phyloP scores from a whole-genome alignment of 306 rosid genomes.

The Gillenia trifoliata region DNA sequence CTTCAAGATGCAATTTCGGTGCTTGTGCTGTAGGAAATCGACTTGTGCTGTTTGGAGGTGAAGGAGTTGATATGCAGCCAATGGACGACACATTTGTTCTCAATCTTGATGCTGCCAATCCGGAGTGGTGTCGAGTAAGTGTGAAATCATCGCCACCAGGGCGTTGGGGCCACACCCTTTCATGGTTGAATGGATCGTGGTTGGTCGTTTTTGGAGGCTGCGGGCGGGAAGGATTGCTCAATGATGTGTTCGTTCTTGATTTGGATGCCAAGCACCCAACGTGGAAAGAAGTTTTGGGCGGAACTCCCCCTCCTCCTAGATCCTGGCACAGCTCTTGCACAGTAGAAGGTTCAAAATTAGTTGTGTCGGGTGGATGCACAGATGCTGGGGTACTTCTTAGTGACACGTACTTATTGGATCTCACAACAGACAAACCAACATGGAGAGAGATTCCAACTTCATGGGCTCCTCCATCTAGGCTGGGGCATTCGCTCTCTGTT shows the following conservation, averaged over 20 bases:
- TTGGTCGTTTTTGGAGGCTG: slow-evolving; percentile 92
- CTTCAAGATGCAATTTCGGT: slow-evolving; percentile 96
- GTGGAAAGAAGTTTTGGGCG: slow-evolving; percentile 85
- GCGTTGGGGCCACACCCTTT: slow-evolving; percentile 96
- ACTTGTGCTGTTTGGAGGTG: slow-evolving; percentile 94
- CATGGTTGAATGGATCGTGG: slow-evolving; percentile 87
- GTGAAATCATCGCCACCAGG: slow-evolving; percentile 98
- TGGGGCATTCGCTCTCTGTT: slow-evolving; percentile 93
- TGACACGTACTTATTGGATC: slow-evolving; percentile 80
- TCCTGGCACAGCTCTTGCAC: slow-evolving; percentile 99
- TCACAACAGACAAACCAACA: slow-evolving; percentile 58
- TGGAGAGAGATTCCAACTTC: slow-evolving; percentile 91
- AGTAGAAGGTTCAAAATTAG: slow-evolving; percentile 87
- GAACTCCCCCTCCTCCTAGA: slow-evolving; percentile 88
- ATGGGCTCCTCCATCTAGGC: slow-evolving; percentile 85
- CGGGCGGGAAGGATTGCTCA: slow-evolving; percentile 86
- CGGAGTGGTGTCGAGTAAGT: slow-evolving; percentile 77
- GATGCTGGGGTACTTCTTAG: slow-evolving; percentile 90
- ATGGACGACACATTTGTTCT: slow-evolving; percentile 97
- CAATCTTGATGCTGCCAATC: slow-evolving; percentile 82
- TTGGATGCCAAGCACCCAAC: slow-evolving; percentile 97
- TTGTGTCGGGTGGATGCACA: slow-evolving; percentile 92
- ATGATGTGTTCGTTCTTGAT: slow-evolving; percentile 92
- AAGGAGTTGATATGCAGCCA: slow-evolving; percentile 96
- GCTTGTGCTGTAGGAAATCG: slow-evolving; percentile 96